Conservation (phyloP, 176 grass and related monocot genomes). For the Ensete ventricosum region DNA sequence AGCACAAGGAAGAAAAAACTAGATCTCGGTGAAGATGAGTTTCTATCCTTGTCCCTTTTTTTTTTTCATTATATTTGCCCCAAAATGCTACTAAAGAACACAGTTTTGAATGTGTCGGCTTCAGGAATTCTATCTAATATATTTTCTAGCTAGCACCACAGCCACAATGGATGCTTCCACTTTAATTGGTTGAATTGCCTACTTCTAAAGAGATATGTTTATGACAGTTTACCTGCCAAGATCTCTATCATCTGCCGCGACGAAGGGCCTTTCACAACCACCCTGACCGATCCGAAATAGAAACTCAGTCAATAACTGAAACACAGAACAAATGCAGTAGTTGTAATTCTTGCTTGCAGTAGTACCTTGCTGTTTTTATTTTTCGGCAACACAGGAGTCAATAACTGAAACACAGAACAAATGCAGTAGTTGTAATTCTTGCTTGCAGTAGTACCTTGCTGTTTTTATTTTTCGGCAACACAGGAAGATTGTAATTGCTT, state of each 20-base stretch:
- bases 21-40: too few relatives aligned
- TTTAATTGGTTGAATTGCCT: too few relatives aligned
- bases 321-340: too few relatives aligned
- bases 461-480: conserved; percentile 61
- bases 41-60: too few relatives aligned
- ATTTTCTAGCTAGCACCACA: too few relatives aligned
- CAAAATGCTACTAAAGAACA: too few relatives aligned
- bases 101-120: too few relatives aligned
- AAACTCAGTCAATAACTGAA: conserved; percentile 9
- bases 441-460: conserved; percentile 44
- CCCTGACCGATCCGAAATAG: conserved; percentile 39
- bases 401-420: too few relatives aligned
- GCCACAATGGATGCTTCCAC: too few relatives aligned
- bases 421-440: neutral
- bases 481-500: conserved; percentile 57
- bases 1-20: conserved; percentile 7
- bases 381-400: conserved; percentile 46
- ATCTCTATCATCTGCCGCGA: conserved; percentile 32
- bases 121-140: too few relatives aligned
- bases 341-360: neutral
- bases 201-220: neutral
- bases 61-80: too few relatives aligned
- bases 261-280: conserved; percentile 52
- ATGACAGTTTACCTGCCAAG: conserved; percentile 40
- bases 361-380: conserved; percentile 83